phyloP scores from a whole-genome alignment of 2,329 filamentous ascomycete genomes.

The Microascus cirrosus region DNA sequence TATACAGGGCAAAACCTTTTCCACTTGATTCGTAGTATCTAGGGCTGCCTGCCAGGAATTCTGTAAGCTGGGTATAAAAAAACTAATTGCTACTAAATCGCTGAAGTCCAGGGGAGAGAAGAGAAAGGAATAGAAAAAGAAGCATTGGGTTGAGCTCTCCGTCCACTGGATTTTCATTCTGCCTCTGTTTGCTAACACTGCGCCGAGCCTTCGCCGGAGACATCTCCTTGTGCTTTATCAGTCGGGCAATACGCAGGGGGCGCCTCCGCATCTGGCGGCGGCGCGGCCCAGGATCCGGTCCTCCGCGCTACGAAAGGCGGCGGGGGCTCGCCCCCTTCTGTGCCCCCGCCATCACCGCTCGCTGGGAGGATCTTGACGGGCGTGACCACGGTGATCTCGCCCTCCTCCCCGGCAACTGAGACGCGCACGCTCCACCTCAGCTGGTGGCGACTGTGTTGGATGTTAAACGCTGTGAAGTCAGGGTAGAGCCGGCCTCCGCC shows the following conservation, averaged over 20 bases:
- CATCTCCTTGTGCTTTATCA: neutral
- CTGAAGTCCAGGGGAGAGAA: no score
- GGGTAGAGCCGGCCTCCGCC: slow-evolving; percentile 5
- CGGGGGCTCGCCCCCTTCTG: neutral
- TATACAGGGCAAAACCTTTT: no score
- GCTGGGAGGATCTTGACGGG: neutral
- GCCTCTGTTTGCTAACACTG: neutral
- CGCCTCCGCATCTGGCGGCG: neutral
- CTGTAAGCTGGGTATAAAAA: no score
- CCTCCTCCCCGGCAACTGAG: neutral
- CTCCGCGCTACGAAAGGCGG: neutral
- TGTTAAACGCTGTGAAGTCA: slow-evolving; percentile 13
- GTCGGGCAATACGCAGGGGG: neutral
- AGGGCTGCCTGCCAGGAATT: no score
- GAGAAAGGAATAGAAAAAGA: neutral
- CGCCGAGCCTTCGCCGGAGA: neutral
- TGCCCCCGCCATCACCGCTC: neutral
- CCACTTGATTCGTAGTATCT: no score
- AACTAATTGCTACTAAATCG: no score
- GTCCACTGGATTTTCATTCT: neutral
- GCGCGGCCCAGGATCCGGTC: neutral
- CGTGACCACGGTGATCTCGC: neutral
- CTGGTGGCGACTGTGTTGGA: slow-evolving; percentile 10
- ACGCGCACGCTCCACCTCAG: slow-evolving; percentile 10
- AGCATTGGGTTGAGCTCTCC: neutral